Evolutionary conservation across 2,329 filamentous ascomycete genomes (phyloP), one percentile per base, ranked within the genome.

Genomic region (Podosphaera aphanis): DNA sequence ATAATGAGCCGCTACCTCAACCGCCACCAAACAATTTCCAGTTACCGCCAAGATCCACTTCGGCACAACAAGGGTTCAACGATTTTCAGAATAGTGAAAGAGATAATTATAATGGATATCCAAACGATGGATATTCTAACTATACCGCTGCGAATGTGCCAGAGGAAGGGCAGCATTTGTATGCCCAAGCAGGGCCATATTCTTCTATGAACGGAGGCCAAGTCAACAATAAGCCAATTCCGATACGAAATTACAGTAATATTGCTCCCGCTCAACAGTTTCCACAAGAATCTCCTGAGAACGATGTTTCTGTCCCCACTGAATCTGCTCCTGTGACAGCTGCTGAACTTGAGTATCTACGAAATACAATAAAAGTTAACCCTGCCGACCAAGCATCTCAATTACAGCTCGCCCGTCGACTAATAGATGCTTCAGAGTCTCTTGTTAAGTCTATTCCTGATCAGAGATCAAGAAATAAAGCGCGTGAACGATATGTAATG

Each of bases 381-480:
- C 75, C 85, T 0, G 68, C 69, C 25, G 84, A 94, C 52, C 73
- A 80, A 50, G 71, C 71, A 41, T 70, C 75, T 2, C 79, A 82
- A 13, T 66, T 98, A 47, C 65, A 68, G 8, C 67, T 93, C 16
- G 85, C 83, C 0, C 88, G 86, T 63, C 83, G 80, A 54, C 66
- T 94, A 4, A 76, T 93, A 1, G 85, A 94, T 63, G 90, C 88
- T 1, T 75, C 84, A 0, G 76, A 77, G 11, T 74, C 82, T 4
- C 70, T 98, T 1, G 74, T 84, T 2, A 65, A 71, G 1, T 63
- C 63, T 13, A 61, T 77, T 8, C 67, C 72, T 0, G 82, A 84
- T 52, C 78, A 85, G 33, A 78, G 78, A 54, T 73, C 77, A 7
- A 75, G 79, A 20, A 70, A 74, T 7, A 83, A 90, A 55, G 69